These are phyloP conservation scores for Wickerhamomyces sp. DNA, from an alignment of 1,139 yeast species.

Conservation along the genomic window DNA sequence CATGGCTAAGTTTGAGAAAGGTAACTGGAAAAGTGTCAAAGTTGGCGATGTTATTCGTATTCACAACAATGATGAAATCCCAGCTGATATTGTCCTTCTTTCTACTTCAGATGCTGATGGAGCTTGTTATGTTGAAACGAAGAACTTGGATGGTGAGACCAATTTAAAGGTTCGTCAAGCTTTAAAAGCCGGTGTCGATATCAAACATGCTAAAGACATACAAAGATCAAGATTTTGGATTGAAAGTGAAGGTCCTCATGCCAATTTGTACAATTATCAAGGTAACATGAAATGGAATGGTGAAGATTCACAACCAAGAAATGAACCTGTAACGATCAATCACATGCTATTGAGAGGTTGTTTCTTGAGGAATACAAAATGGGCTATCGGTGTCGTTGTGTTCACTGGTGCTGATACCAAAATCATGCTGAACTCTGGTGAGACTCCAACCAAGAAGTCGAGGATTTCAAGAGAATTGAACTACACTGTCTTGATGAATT, in stretches of 20 bases:
- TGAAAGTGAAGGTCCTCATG: constrained; percentile 88
- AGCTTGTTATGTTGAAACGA: constrained; percentile 89
- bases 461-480: constrained; percentile 82
- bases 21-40: constrained; percentile 81
- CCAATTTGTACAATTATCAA: constrained; percentile 76
- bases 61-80: constrained; percentile 84
- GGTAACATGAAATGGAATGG: constrained; percentile 43
- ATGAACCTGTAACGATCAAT: constrained; percentile 75
- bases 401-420: constrained; percentile 91
- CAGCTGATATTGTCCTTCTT: constrained; percentile 80
- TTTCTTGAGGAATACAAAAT: constrained; percentile 84
- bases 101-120: constrained; percentile 87
- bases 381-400: constrained; percentile 86
- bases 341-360: constrained; percentile 86
- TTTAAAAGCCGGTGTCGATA: constrained; percentile 59
- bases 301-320: constrained; percentile 36
- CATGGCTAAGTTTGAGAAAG: constrained; percentile 48
- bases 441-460: constrained; percentile 85
- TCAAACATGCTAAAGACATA: constrained; percentile 67
- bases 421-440: constrained; percentile 89
- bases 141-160: constrained; percentile 94
- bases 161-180: constrained; percentile 80
- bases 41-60: constrained; percentile 90
- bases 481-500: constrained; percentile 74
- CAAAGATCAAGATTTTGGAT: constrained; percentile 74